Percentiles rank a stretch among this genome's conserved stretches.
These are phyloP conservation scores for Ceriops decandra DNA, from an alignment of 345 rosid species.

Conservation along the genomic window DNA sequence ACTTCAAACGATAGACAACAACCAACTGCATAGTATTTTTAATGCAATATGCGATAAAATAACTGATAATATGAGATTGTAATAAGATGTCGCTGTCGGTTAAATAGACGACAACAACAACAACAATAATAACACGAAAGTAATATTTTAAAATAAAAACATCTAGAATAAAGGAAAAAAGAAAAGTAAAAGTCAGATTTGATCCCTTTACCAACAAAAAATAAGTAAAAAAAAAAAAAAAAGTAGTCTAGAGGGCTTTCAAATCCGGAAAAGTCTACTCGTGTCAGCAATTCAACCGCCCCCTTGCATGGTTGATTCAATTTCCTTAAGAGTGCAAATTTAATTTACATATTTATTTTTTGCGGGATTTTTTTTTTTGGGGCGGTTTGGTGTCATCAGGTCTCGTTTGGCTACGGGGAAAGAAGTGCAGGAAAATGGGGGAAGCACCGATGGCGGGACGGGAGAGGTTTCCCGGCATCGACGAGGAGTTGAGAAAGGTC, in stretches of 20 bases:
- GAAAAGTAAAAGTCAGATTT: background rate
- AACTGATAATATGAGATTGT: too few species aligned
- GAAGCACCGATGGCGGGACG: background rate
- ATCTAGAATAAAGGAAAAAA: background rate
- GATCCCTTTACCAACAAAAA: background rate
- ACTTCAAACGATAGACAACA: too few species aligned
- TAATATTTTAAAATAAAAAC: background rate
- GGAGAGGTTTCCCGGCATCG: conserved; percentile 41
- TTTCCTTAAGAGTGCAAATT: too few species aligned
- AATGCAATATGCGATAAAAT: too few species aligned
- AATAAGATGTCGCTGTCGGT: too few species aligned
- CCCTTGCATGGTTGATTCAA: too few species aligned
- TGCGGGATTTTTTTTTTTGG: background rate
- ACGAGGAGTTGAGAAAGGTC: conserved; percentile 53
- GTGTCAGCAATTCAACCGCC: background rate
- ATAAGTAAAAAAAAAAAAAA: background rate
- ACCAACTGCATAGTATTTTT: too few species aligned
- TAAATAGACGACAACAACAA: too few species aligned
- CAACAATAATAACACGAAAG: too few species aligned
- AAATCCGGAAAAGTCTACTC: conserved; percentile 12
- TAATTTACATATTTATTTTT: background rate
- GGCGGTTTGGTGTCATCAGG: background rate
- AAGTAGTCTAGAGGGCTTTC: background rate
- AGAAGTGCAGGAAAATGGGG: conserved; percentile 3
- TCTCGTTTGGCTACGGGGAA: conserved; percentile 9